Base-by-base conservation (phyloP, 176 grass and related monocot species). In the Hsuehochloa calcarea region DNA sequence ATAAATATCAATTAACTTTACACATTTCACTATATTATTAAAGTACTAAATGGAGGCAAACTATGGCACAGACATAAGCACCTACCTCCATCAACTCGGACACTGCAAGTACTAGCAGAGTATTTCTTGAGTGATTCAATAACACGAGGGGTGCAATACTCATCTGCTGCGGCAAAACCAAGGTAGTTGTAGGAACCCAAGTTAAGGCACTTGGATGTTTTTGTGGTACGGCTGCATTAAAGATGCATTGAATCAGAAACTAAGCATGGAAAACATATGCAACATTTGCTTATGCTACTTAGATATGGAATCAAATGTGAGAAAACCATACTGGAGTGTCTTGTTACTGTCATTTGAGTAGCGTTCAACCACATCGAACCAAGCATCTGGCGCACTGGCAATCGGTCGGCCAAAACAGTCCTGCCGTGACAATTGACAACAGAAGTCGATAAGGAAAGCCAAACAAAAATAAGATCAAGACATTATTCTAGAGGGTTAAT, bases 101-200 rank as follows among this genome's bases (percentile, higher is more conserved):
- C 69, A 80, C 95, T 94, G 90, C 92, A 97, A 29, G 95, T 94
- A 87, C 90, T 94, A 67, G 80, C 78, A 9, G 92, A 97, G 58
- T 95, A 98, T 80, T 95, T 88, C 86, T 93, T 95, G 69, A 98
- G 83, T 37, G 95, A 93, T 82, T 98, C 80, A 13, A 98, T 95
- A 88, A 93, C 93, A 90, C 82, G 91, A 68, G 93, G 93, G 15
- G 93, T 98, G 85, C 95, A 95, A 80, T 95, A 98, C 70, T 93
- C 93, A 88, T 98, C 93, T 46, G 91, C 95, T 5, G 89, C 93
- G 35, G 93, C 95, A 82, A 95, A 98, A 82, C 93, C 95, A 87
- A 98, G 95, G 87, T 98, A 98, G 79, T 95, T 95, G 80, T 93
- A 98, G 39, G 95, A 95, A 55, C 95, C 95, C 59, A 98, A 87